Evolutionary conservation across 2,329 filamentous ascomycete species (phyloP), one percentile per base, ranked within the genome.

Genomic region (Cladophialophora bantiana): DNA sequence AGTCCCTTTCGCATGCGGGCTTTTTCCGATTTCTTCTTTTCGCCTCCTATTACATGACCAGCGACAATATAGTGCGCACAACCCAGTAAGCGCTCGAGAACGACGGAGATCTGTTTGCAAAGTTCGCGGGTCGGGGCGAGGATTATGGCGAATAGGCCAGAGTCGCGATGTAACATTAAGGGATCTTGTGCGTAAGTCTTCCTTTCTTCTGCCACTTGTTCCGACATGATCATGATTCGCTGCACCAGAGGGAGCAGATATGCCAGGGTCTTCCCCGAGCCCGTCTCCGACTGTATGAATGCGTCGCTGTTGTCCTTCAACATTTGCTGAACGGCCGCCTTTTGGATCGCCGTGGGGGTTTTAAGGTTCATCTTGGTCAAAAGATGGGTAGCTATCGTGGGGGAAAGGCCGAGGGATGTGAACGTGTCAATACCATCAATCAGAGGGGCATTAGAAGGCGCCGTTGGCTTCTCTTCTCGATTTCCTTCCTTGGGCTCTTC

Each of bases 231-330:
- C 78, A 97, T 87, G 20, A 99, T 90, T 31, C 93, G 86, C 76
- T 99, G 92, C 26, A 99, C 89, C 55, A 99, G 90, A 1, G 95
- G 95, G 6, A 99, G 82, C 4, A 99, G 84, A 77, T 99, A 99
- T n/a, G 95, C 92, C 67, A 99, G 81, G 0, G 95, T 99, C 81
- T 99, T 99, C 80, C 95, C 95, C 0, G 95, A 99, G 72, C 95
- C 95, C 0, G 95, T 99, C 80, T 99, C 91, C 2, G 95, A 96
- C 77, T 98, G 95, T 38, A 99, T 90, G 74, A 99, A 99, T 1
- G 94, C 94, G 81, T 99, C 95, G 54, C 87, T 89, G 73, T 96
- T 91, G 61, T 90, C 89, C 50, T 89, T 89, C 53, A 96, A 80
- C 68, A 99, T 81, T 73, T 95, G 89, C 50, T 91, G 85, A 45